Evolutionary conservation across 257 asterid species (phyloP).

Genomic region (Solanum stenotomum): DNA sequence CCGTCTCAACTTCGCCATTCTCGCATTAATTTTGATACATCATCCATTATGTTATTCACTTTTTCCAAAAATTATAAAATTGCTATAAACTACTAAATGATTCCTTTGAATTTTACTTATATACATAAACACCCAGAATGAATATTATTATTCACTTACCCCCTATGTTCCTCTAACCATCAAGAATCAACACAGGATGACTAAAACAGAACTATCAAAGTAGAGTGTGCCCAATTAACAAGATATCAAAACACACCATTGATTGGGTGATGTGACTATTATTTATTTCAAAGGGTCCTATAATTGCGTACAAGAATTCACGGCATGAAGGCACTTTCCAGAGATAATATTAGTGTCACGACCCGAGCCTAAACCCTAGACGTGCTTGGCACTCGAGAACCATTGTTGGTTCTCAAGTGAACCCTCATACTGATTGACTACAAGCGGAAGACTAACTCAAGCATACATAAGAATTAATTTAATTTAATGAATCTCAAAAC

Average conservation of each 20-base stretch:
- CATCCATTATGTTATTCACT: background rate
- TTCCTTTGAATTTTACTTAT: background rate
- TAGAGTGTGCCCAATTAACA: too few relatives aligned
- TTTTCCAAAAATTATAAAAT: too few relatives aligned
- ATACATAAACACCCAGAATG: background rate
- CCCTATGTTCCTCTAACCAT: background rate
- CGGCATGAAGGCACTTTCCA: background rate
- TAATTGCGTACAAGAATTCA: too few relatives aligned
- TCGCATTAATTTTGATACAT: background rate
- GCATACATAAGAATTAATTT: too few relatives aligned
- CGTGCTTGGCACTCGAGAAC: too few relatives aligned
- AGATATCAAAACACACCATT: background rate
- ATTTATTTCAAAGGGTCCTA: background rate
- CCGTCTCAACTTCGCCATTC: background rate
- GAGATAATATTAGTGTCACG: background rate
- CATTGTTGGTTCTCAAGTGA: too few relatives aligned
- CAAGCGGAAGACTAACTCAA: too few relatives aligned
- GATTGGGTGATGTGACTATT: background rate
- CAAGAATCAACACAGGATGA: background rate
- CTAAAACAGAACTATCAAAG: background rate
- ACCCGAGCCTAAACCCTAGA: too few relatives aligned
- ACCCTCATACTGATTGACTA: too few relatives aligned
- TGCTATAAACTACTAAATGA: background rate
- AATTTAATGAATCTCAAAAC: too few relatives aligned
- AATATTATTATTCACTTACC: background rate